phyloP scores from a whole-genome alignment of 2,329 filamentous ascomycete species.

The Aureobasidium sp. region DNA sequence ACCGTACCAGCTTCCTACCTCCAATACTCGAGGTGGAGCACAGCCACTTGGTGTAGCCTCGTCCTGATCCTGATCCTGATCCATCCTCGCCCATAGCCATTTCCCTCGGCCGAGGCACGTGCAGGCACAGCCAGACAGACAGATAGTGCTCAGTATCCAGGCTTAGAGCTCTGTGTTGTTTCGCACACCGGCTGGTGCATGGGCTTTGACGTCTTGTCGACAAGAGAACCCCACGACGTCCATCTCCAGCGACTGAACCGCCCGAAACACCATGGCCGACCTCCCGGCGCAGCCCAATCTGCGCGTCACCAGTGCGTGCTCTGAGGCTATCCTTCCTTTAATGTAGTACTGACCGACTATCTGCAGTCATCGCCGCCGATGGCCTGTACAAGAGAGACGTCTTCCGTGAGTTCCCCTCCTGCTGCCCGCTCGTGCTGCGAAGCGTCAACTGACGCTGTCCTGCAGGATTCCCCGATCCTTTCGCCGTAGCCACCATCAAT shows the following conservation, averaged over 20 bases:
- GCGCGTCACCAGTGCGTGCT: constrained; percentile 75
- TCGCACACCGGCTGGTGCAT: background rate
- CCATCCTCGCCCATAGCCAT: background rate
- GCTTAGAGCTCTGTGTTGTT: background rate
- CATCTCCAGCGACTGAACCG: background rate
- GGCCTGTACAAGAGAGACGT: constrained; percentile 99
- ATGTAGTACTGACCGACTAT: constrained; percentile 5
- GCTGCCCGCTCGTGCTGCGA: constrained; percentile 6
- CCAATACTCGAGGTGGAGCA: background rate
- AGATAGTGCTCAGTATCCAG: background rate
- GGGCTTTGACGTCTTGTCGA: background rate
- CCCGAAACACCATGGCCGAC: constrained; percentile 33
- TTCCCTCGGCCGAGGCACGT: background rate
- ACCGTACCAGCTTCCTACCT: background rate
- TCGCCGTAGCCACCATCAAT: constrained; percentile 92
- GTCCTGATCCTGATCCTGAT: background rate
- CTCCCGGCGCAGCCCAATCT: constrained; percentile 63
- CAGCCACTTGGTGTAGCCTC: constrained; percentile 8
- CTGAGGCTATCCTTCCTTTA: background rate
- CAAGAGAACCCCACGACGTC: background rate
- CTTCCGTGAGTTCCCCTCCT: constrained; percentile 64
- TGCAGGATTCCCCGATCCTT: constrained; percentile 91
- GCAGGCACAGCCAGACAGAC: background rate
- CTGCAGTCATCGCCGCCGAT: constrained; percentile 90
- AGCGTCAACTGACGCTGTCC: constrained; percentile 17